These are phyloP conservation scores for Arabidopsis suecica DNA, from an alignment of 345 rosid genomes.

Conservation along the genomic window DNA sequence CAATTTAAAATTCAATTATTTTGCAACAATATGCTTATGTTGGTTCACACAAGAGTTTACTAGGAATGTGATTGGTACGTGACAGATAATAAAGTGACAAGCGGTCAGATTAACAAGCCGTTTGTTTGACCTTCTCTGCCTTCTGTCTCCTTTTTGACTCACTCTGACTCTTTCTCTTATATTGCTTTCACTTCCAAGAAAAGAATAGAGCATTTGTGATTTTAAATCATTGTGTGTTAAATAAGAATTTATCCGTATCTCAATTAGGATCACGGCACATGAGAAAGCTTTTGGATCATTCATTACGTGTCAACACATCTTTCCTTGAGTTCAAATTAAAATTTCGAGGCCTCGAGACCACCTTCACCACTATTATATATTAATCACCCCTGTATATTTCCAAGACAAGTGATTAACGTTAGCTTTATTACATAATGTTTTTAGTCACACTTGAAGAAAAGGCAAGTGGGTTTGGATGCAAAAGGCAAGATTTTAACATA, in stretches of 20 bases:
- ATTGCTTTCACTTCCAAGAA: slow-evolving; percentile 31
- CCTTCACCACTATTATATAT: slow-evolving; percentile 2
- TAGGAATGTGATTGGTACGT: slow-evolving; percentile 26
- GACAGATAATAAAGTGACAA: slow-evolving; percentile 9
- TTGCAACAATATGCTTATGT: too few species aligned
- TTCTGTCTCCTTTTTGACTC: slow-evolving; percentile 36
- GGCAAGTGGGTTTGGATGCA: background rate
- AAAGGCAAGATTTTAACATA: background rate
- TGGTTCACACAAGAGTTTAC: background rate
- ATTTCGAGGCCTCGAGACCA: slow-evolving; percentile 37
- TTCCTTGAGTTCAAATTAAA: slow-evolving; percentile 19
- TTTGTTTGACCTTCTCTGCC: slow-evolving; percentile 36
- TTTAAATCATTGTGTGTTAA: slow-evolving; percentile 1
- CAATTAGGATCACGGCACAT: slow-evolving; percentile 46
- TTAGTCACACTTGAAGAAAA: background rate
- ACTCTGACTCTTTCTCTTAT: background rate
- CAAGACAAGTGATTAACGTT: slow-evolving; percentile 6
- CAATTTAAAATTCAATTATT: background rate
- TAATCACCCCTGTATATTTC: background rate
- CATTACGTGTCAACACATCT: slow-evolving; percentile 43
- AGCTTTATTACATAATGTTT: too few species aligned
- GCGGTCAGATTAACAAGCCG: slow-evolving; percentile 7
- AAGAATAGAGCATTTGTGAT: background rate
- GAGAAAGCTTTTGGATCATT: slow-evolving; percentile 33
- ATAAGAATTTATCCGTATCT: slow-evolving; percentile 34